phyloP scores from a whole-genome alignment of 1,284 basidiomycete species.

The Ustilago tritici region DNA sequence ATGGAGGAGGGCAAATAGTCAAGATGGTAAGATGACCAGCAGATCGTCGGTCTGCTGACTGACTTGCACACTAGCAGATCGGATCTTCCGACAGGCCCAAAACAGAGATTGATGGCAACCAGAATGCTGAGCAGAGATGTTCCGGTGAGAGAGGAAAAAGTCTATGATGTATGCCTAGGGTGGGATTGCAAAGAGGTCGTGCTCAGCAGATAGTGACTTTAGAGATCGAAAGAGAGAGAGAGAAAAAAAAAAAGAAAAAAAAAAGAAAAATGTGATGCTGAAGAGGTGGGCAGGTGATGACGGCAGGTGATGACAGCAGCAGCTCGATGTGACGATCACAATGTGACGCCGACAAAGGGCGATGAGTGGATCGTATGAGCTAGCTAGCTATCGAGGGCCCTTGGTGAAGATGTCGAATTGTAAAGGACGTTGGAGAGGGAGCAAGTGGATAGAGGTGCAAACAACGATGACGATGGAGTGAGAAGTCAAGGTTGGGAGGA shows the following conservation, averaged over 20 bases:
- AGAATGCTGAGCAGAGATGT: background rate
- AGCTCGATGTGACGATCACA: background rate
- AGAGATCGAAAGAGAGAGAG: background rate
- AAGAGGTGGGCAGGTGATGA: background rate
- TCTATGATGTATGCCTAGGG: background rate
- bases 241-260: fast-evolving
- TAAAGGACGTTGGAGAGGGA: constrained; percentile 2
- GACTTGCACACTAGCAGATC: background rate
- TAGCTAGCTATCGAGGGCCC: background rate
- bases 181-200: background rate
- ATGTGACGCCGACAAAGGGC: background rate
- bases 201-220: background rate
- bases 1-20: background rate
- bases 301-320: background rate
- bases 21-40: background rate
- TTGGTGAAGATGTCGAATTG: background rate
- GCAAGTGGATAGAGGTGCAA: constrained; percentile 1
- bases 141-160: background rate
- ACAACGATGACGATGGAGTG: background rate
- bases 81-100: background rate
- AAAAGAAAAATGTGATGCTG: no score
- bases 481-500: background rate
- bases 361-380: background rate
- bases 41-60: background rate
- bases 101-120: background rate